Evolutionary conservation across 805 yeast genomes (phyloP), one percentile per base, ranked within the genome.

Genomic region (Debaryomyces tyrocola): DNA sequence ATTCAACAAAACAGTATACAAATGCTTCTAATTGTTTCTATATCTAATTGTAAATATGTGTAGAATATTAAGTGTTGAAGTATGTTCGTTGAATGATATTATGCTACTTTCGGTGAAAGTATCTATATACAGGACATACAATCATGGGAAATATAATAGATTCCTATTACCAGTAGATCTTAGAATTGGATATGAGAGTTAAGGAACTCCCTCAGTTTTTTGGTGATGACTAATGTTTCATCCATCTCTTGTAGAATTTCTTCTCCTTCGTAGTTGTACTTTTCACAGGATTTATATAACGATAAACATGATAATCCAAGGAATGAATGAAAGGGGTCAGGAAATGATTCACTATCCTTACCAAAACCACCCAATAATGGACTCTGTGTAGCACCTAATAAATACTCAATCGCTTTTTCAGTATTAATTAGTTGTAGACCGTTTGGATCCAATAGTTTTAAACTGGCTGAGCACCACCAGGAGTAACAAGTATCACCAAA

Each of bases 401-500:
- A 62, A 55, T 75, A 89, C 3, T 60, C 50, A 2, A 56, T 51
- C 1, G 77, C 74, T 5, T 58, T 59, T 0, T 61, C 58, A 6
- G 47, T 31, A 49, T 82, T 70, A 1, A 78, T 53, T 11, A 80
- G 57, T 0, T 48, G 46, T 18, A 62, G 43, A n/a, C 55, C 51
- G 11, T 48, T 15, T 0, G 44, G 43, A 17, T 52, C 46, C 20
- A 88, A 55, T 11, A 85, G 54, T 1, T 59, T 54, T 50, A 89
- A 66, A 4, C 88, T 70, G 2, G 80, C 91, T 12, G 82, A 56
- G 39, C 81, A 78, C 97, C 97, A 90, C 75, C 90, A 90, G 6
- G 85, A 79, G 59, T 90, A 90, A 67, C 97, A 90, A 0, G 96
- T 85, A 63, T 90, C 97, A 3, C 86, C 86, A 47, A 74, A 77